Conservation (phyloP, 371 early-diverging fungal species). For the Nematocida sp. region DNA sequence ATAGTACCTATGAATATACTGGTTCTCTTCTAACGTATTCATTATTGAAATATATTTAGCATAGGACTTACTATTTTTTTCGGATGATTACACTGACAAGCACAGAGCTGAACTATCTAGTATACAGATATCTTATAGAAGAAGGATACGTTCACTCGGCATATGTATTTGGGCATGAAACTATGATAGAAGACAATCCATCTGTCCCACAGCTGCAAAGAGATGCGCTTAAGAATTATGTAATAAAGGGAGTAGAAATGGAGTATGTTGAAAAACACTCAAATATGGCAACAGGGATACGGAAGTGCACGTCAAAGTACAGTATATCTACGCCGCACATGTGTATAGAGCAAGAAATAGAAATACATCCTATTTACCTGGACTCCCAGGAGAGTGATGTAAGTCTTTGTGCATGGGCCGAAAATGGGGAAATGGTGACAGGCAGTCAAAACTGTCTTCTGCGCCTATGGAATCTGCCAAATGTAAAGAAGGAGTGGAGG, state of each 20-base stretch:
- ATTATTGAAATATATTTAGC: conserved; percentile 37
- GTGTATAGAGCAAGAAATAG: conserved; percentile 54
- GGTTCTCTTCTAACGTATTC: conserved; percentile 6
- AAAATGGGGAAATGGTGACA: conserved; percentile 49
- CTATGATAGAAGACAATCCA: conserved; percentile 52
- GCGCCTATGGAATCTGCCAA: conserved; percentile 21
- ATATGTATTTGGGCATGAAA: conserved; percentile 53
- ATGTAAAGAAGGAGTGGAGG: conserved; percentile 35
- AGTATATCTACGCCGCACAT: conserved; percentile 38
- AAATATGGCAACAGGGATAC: background rate
- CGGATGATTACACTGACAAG: conserved; percentile 58
- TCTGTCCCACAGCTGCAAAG: conserved; percentile 21
- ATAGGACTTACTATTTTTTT: conserved; percentile 21
- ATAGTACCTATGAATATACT: background rate
- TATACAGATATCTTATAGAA: conserved; percentile 56
- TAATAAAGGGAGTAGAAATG: conserved; percentile 60
- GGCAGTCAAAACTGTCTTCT: conserved; percentile 50
- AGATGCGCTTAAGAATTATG: conserved; percentile 42
- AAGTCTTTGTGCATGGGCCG: conserved; percentile 57
- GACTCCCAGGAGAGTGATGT: conserved; percentile 47
- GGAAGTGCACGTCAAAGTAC: conserved; percentile 46
- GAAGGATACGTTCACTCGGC: conserved; percentile 54
- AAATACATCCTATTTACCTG: conserved; percentile 34
- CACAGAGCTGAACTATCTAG: conserved; percentile 57
- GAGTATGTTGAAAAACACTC: conserved; percentile 57